Base-by-base conservation (phyloP, 106 monocot species). In the Alisma plantagoaquatica region DNA sequence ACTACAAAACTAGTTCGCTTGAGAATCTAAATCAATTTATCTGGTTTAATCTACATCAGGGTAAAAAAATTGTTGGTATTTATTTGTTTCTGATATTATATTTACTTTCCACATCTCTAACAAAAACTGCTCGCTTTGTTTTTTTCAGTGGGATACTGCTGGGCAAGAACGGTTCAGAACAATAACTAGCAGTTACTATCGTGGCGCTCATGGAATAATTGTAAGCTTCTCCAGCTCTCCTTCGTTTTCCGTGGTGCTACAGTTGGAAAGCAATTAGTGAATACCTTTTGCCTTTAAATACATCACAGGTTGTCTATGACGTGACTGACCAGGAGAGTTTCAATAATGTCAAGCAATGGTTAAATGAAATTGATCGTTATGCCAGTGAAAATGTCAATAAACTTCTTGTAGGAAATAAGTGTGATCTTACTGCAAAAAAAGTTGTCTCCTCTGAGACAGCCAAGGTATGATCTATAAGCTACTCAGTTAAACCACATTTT, bases 281-380 rank as follows among this genome's bases (percentile, higher is more conserved):
- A 9, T 23, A 11, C 0, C 10, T 51, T 22, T 26, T 7, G 51
- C 24, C 28, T 10, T 10, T 26, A 14, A 27, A 14, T 7, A 49
- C 20, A 0, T 16, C 41, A 41, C 23, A 61, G 61, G 61, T 61
- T 46, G 61, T 61, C 22, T 61, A 61, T 49, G 61, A 61, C 49
- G 61, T 61, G 22, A 61, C 61, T 11, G 61, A 61, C 14, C 47
- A 48, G 29, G 61, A 61, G 23, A 61, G 61, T 48, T 61, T 61
- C 22, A 61, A 61, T n/a, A 61, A 61, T 48, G 61, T 61, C 47
- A 61, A 33, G 48, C 61, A 61, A 61, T 61, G 61, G 61, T 61
- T 61, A 12, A 61, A 49, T 31, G 61, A 61, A 25, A 61, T 61
- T 49, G 61, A 61, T 43, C 61, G 61, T 33, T 61, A 61, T 47